Conservation (phyloP, 345 rosid species). For the Combretum micranthum region DNA sequence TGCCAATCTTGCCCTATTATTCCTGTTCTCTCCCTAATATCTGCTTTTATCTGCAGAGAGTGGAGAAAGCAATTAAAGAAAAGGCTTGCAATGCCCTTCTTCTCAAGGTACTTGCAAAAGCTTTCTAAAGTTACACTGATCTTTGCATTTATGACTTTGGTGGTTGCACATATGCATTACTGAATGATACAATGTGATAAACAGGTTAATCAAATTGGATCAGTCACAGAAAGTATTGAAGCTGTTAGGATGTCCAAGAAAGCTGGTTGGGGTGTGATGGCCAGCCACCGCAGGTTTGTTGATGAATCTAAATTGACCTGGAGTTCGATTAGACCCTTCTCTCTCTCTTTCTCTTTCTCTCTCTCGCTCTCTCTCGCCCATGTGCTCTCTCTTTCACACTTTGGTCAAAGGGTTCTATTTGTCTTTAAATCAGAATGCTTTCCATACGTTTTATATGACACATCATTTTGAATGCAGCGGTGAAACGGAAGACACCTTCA, state of each 20-base stretch:
- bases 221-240: slow-evolving; percentile 96
- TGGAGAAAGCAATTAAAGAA: slow-evolving; percentile 78
- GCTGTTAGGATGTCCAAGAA: slow-evolving; percentile 96
- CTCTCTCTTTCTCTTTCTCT: no score
- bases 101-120: slow-evolving; percentile 48
- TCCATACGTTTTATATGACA: background rate
- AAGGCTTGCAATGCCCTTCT: slow-evolving; percentile 93
- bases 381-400: no score
- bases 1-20: background rate
- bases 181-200: background rate
- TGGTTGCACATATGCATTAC: background rate
- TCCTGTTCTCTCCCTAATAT: background rate
- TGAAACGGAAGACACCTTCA: slow-evolving; percentile 96
- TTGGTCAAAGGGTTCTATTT: no score
- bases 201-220: slow-evolving; percentile 97
- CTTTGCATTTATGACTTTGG: background rate
- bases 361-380: no score
- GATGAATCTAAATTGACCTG: background rate
- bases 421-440: background rate
- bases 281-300: slow-evolving; percentile 72
- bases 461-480: slow-evolving; percentile 41
- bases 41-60: slow-evolving; percentile 46
- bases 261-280: slow-evolving; percentile 99
- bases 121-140: background rate
- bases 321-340: background rate